Conservation (phyloP, 2,329 filamentous ascomycete species). For the Orbilia oligospora region DNA sequence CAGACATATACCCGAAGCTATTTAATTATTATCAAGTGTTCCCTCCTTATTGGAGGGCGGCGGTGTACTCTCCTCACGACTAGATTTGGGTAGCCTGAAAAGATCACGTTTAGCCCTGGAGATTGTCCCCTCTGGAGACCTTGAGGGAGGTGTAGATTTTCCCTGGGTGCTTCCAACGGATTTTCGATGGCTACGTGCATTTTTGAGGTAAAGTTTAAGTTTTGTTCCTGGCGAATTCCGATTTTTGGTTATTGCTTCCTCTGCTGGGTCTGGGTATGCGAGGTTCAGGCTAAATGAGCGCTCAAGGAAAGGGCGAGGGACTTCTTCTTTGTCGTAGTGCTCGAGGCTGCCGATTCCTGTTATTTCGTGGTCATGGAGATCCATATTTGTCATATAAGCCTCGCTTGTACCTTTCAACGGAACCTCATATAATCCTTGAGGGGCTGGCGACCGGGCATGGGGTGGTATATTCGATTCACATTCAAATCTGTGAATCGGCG, state of each 20-base stretch:
- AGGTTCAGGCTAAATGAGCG: slow-evolving; percentile 32
- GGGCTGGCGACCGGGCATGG: slow-evolving; percentile 3
- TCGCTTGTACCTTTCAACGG: background rate
- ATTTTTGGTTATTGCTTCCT: background rate
- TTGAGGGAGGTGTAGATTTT: background rate
- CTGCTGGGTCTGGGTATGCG: slow-evolving; percentile 17
- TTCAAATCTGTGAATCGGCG: background rate
- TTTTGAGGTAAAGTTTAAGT: slow-evolving; percentile 32
- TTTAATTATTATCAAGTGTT: background rate
- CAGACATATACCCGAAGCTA: background rate
- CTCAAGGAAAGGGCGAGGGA: slow-evolving; percentile 35
- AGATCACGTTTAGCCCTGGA: background rate
- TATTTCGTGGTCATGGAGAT: background rate
- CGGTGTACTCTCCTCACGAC: too few species aligned
- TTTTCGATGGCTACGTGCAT: slow-evolving; percentile 11
- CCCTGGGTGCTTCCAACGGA: background rate
- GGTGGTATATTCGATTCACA: slow-evolving; percentile 1
- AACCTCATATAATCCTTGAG: background rate
- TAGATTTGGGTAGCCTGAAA: background rate
- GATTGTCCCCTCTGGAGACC: background rate
- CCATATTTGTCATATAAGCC: background rate
- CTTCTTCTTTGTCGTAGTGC: background rate
- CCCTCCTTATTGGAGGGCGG: too few species aligned
- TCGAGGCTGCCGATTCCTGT: background rate
- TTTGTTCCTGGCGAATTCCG: background rate